A percentile compares a stretch with the other conserved stretches of the same genome.
These are phyloP conservation scores for Starmera dryadoides DNA, from an alignment of 805 yeast genomes.

Conservation along the genomic window DNA sequence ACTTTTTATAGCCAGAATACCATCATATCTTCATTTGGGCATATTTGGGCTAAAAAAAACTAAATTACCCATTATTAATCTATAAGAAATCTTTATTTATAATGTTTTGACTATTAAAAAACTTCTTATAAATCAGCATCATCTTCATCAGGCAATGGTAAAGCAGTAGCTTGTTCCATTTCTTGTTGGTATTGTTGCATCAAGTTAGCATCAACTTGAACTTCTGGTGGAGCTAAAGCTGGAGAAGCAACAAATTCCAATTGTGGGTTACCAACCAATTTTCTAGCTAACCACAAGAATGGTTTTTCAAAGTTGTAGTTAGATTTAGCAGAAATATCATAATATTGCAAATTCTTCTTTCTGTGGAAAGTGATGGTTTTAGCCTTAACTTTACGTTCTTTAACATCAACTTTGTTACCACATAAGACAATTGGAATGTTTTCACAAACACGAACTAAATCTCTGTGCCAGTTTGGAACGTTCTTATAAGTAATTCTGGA, in stretches of 20 bases:
- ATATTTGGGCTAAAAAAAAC: not conserved
- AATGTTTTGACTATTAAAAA: too few relatives aligned
- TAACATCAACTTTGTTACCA: conserved; percentile 99
- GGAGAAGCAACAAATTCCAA: conserved; percentile 99
- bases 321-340: conserved; percentile 99
- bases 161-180: conserved; percentile 98
- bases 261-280: conserved; percentile 95
- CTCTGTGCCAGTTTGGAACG: conserved; percentile 99
- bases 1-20: too few relatives aligned
- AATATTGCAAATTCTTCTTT: conserved; percentile 99
- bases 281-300: conserved; percentile 99
- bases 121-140: conserved; percentile 88
- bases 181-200: conserved; percentile 99
- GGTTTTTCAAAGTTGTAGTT: conserved; percentile 99
- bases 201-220: conserved; percentile 90
- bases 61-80: too few relatives aligned
- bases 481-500: conserved; percentile 99
- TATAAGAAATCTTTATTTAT: too few relatives aligned
- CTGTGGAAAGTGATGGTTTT: conserved; percentile 99
- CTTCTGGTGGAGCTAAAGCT: conserved; percentile 99
- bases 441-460: conserved; percentile 98
- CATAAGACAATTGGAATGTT: conserved; percentile 98
- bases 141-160: conserved; percentile 99
- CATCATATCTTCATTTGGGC: too few relatives aligned
- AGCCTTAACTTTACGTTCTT: conserved; percentile 99